Base-by-base conservation (phyloP, 2,329 filamentous ascomycete genomes). In the Aspergillus glaucus region DNA sequence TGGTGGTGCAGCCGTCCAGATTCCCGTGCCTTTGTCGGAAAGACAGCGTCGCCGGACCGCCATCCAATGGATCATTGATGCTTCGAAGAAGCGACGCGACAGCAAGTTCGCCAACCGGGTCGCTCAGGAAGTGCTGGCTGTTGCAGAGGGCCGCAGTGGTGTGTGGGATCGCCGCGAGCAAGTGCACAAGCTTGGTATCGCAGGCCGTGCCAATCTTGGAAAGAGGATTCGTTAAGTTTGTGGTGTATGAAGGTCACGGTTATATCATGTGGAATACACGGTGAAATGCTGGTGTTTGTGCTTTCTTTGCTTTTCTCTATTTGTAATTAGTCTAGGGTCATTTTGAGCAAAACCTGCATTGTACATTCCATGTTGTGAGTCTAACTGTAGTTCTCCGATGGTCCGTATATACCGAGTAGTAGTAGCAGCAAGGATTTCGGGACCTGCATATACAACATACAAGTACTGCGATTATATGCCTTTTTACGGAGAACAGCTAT, bases 51-150 rank as follows among this genome's bases (percentile, higher is more conserved):
- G 92, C 57, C 79, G 91, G 48, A 77, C 78, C 45, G 91, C 92
- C 2, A 86, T 96, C 56, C 75, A 80, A 67, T 98, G 93, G 93
- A 95, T 98, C 58, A 71, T 97, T 50, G 85, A 89, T 54, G 79
- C 83, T n/a, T 88, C 89, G 36, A 81, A 81, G 54, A 93, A 90
- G 77, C 85, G 86, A 72, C 81, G 80, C 54, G 86, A 84, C 55
- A 79, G 79, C 54, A 82, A 84, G 67, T 86, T 95, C 62, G 85
- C 89, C 9, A 78, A 85, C 60, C 79, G 87, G 48, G 79, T 97
- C 53, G 90, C 88, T 1, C 85, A 92, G 64, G 92, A 96, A 78
- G 75, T 97, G 51, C 79, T 97, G 47, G 80, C 86, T 32, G 87
- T 97, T 22, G 84, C 94, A 8, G 91, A 97, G 76, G 93, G 93